phyloP scores from a whole-genome alignment of 495 filamentous ascomycete species.

The Aspergillus leporis region DNA sequence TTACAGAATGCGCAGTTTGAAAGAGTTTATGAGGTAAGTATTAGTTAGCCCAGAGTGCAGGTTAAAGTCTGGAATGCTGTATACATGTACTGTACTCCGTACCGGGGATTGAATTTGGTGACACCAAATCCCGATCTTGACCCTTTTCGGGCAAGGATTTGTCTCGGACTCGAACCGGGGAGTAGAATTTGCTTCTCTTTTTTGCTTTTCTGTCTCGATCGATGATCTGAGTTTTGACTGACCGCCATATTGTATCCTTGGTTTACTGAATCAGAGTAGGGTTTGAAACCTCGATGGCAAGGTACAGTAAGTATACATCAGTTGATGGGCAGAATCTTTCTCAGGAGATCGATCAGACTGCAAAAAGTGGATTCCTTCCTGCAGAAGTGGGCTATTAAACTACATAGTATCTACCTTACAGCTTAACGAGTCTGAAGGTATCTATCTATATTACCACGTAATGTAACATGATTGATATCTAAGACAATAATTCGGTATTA shows the following conservation, averaged over 20 bases:
- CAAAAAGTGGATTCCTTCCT: too few relatives aligned
- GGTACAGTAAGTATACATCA: too few relatives aligned
- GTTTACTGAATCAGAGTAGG: too few relatives aligned
- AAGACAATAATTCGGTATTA: too few relatives aligned
- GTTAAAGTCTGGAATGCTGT: neutral
- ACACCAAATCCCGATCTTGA: neutral
- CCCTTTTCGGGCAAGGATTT: constrained; percentile 1
- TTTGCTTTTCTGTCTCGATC: neutral
- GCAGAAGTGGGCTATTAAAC: too few relatives aligned
- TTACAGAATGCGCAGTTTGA: neutral
- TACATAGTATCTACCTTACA: too few relatives aligned
- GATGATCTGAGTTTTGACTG: neutral
- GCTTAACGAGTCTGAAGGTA: neutral
- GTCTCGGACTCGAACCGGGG: neutral
- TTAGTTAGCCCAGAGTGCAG: neutral
- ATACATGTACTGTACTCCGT: neutral
- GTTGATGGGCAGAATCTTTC: too few relatives aligned
- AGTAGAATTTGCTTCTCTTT: neutral
- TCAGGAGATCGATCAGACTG: too few relatives aligned
- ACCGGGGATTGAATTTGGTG: constrained; percentile 4
- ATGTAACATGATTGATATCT: neutral
- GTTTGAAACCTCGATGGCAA: too few relatives aligned
- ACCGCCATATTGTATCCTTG: neutral
- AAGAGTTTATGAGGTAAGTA: neutral
- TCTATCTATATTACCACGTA: neutral